Percentiles rank a stretch among this genome's conserved stretches.
Evolutionary conservation across 2,329 filamentous ascomycete species (phyloP).

Genomic region (Curvularia spicifera): DNA sequence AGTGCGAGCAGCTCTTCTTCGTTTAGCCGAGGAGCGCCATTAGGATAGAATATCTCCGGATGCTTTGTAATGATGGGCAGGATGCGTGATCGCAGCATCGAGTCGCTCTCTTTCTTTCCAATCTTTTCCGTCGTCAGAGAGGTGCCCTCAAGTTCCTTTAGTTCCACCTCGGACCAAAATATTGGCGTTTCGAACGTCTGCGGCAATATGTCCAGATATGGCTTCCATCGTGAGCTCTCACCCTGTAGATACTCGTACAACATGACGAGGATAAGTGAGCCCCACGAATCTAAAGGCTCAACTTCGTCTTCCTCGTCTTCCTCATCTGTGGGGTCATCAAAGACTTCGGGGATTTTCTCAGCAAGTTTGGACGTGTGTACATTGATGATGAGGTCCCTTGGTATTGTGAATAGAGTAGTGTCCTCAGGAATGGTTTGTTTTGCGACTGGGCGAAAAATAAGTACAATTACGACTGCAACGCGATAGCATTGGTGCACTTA

Average conservation of each 20-base stretch:
- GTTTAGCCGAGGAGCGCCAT: not conserved
- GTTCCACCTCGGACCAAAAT: constrained; percentile 28
- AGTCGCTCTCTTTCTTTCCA: constrained; percentile 29
- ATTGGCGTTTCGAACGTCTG: constrained; percentile 32
- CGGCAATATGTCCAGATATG: constrained; percentile 31
- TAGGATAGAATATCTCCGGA: constrained; percentile 18
- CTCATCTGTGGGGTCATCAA: constrained; percentile 18
- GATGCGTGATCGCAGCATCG: constrained; percentile 25
- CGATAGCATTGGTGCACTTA: constrained; percentile 1
- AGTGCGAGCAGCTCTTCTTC: constrained; percentile 27
- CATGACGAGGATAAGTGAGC: constrained; percentile 30
- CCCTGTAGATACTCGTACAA: constrained; percentile 32
- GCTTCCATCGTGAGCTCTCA: constrained; percentile 30
- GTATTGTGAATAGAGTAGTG: constrained; percentile 29
- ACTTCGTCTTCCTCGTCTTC: constrained; percentile 22
- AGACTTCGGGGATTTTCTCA: constrained; percentile 23
- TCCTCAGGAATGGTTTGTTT: constrained; percentile 26
- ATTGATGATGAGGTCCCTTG: constrained; percentile 30
- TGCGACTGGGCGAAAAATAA: constrained; percentile 19
- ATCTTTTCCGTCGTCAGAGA: constrained; percentile 30
- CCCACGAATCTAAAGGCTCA: constrained; percentile 30
- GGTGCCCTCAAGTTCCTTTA: constrained; percentile 30
- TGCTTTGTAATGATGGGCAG: constrained; percentile 25
- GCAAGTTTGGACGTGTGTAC: constrained; percentile 28
- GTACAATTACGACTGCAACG: accelerated